Evolutionary conservation across 768 basidiomycete genomes (phyloP), one percentile per base, ranked within the genome.

Genomic region (Collybia sp.): DNA sequence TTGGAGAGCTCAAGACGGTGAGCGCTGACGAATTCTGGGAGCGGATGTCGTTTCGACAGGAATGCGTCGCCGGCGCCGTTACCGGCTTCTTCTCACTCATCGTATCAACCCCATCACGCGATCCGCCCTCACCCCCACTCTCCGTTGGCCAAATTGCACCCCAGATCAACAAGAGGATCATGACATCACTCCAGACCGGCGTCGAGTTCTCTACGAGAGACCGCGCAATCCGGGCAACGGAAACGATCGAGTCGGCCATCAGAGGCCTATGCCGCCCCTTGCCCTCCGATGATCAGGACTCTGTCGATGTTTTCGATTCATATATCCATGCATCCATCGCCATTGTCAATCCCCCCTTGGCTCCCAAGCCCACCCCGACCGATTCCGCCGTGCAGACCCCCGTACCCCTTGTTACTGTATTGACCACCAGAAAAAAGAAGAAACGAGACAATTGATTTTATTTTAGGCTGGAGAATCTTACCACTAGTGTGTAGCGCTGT

Each of bases 41-140:
- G 65, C 79, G 93, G 12, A 93, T 99, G 87, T 91, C 85, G 34
- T 95, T 89, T 64, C 77, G 96, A 19, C 95, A 97, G 60, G 96
- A 99, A 65, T 97, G 95, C 59, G 77, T 87, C 38, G 77, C 84
- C 31, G 93, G 94, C 2, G 87, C 89, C 1, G 79, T 95, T 12
- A 97, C 93, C 2, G 95, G 89, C 0, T 99, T 99, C 69, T 97
- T 97, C 60, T 77, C 80, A n/a, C 54, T 88, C 52, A 72, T 78
- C 25, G 66, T 73, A 52, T 53, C 60, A 20, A 55, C 67, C 25
- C 53, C 52, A 45, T 31, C 44, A 44, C 47, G 40, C 19, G 44
- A 45, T 31, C 43, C 19, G 42, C 71, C 69, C 20, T 70, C 75
- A 42, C 67, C 77, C 16, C 76, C 69, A 1, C 76, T 77, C 32